phyloP scores from a whole-genome alignment of 2,329 filamentous ascomycete species.

The Leptographium lundbergii region DNA sequence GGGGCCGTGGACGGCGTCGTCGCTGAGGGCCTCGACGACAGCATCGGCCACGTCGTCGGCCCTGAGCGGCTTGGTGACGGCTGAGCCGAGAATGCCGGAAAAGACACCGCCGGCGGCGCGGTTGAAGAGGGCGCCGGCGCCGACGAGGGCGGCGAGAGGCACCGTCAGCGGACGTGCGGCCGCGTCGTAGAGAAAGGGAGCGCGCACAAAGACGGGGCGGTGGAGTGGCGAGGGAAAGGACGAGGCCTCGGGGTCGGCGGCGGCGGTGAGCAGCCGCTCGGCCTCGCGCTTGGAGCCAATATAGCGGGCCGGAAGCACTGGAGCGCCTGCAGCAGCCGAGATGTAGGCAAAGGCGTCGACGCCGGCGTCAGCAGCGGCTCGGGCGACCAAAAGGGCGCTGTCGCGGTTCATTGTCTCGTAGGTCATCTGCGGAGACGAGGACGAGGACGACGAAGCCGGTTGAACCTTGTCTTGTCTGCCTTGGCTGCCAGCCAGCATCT shows the following conservation, averaged over 20 bases:
- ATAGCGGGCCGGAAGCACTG: slow-evolving; percentile 73
- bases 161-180: slow-evolving; percentile 68
- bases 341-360: slow-evolving; percentile 72
- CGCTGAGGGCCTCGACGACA: slow-evolving; percentile 72
- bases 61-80: slow-evolving; percentile 74
- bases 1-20: slow-evolving; percentile 59
- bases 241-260: slow-evolving; percentile 26
- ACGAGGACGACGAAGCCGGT: background rate
- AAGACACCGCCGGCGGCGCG: slow-evolving; percentile 63
- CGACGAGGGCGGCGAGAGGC: slow-evolving; percentile 67
- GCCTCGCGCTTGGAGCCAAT: slow-evolving; percentile 87
- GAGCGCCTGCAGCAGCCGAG: slow-evolving; percentile 75
- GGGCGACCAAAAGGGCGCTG: slow-evolving; percentile 68
- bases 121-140: slow-evolving; percentile 66
- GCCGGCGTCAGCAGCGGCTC: slow-evolving; percentile 53
- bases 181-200: slow-evolving; percentile 81
- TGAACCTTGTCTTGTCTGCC: background rate
- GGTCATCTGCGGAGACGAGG: slow-evolving; percentile 39
- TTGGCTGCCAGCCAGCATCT: slow-evolving; percentile 58
- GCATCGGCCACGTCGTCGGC: slow-evolving; percentile 81
- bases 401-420: slow-evolving; percentile 98
- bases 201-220: slow-evolving; percentile 70
- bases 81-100: slow-evolving; percentile 65
- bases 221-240: slow-evolving; percentile 52
- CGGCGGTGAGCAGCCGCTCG: slow-evolving; percentile 34